Conservation (phyloP, 2,329 filamentous ascomycete genomes). For the Penicillium digitatum region DNA sequence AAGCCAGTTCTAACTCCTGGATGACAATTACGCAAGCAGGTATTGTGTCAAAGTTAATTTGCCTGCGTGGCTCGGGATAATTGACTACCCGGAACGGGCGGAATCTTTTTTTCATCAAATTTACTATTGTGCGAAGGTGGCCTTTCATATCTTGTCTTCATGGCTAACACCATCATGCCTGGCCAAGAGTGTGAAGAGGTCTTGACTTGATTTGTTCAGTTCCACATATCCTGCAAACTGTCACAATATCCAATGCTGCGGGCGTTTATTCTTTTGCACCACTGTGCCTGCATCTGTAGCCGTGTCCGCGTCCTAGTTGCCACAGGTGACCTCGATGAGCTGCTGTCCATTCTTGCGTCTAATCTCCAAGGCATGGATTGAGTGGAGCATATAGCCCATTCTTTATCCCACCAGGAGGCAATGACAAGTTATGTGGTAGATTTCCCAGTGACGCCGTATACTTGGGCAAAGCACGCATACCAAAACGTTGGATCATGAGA, state of each 20-base stretch:
- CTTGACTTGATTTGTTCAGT: not conserved
- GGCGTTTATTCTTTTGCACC: not conserved
- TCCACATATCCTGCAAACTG: not conserved
- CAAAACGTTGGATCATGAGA: too few relatives aligned
- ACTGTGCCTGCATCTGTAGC: not conserved
- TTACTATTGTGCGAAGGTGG: not conserved
- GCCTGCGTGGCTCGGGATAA: not conserved
- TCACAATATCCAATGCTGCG: not conserved
- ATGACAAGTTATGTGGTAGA: not conserved
- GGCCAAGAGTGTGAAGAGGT: not conserved
- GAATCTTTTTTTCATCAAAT: not conserved
- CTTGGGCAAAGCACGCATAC: not conserved
- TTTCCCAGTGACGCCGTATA: not conserved
- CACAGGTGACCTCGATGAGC: not conserved
- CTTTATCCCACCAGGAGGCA: not conserved
- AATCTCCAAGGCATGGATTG: not conserved
- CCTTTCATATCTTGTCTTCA: not conserved
- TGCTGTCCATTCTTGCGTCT: not conserved
- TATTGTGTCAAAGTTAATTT: not conserved
- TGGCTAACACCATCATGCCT: not conserved
- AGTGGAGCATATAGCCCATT: not conserved
- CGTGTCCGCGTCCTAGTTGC: not conserved
- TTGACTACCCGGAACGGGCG: not conserved
- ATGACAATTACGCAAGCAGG: not conserved
- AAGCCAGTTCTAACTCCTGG: not conserved